A percentile compares a stretch with the other conserved stretches of the same genome.
These are phyloP conservation scores for Prototheca cutis DNA, from an alignment of 163 green algal genomes.

Conservation along the genomic window DNA sequence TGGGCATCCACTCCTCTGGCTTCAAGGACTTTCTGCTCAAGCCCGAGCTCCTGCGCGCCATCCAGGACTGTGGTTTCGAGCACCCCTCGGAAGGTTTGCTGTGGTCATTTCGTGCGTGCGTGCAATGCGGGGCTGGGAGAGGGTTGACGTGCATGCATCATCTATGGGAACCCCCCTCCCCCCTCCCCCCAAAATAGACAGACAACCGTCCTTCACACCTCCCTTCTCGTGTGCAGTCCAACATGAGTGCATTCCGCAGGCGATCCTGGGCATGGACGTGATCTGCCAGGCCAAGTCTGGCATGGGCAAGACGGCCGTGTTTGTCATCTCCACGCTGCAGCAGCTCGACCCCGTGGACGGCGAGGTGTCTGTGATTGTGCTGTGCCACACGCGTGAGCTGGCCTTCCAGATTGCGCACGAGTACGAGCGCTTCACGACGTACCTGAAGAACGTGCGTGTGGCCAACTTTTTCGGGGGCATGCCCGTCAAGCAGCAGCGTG, in stretches of 20 bases:
- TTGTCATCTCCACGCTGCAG: constrained; percentile 96
- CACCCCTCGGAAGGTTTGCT: constrained; percentile 92
- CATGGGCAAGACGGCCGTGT: constrained; percentile 99
- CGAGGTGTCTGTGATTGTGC: constrained; percentile 67
- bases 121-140: neutral
- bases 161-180: neutral
- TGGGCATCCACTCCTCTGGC: constrained; percentile 91
- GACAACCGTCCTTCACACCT: too few species aligned
- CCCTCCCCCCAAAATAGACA: too few species aligned
- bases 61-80: constrained; percentile 97
- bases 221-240: constrained; percentile 70
- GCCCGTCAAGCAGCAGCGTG: constrained; percentile 74
- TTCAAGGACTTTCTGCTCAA: constrained; percentile 99
- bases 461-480: constrained; percentile 93
- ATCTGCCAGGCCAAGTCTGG: constrained; percentile 99
- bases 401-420: constrained; percentile 97
- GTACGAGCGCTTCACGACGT: constrained; percentile 89
- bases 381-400: constrained; percentile 98
- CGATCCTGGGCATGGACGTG: constrained; percentile 95
- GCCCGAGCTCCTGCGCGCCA: constrained; percentile 72
- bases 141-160: neutral
- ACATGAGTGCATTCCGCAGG: constrained; percentile 97
- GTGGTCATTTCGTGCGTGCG: neutral
- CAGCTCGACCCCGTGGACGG: constrained; percentile 85
- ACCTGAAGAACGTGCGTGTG: constrained; percentile 79